Base-by-base conservation (phyloP, 495 filamentous ascomycete genomes). In the Penicillium herquei region DNA sequence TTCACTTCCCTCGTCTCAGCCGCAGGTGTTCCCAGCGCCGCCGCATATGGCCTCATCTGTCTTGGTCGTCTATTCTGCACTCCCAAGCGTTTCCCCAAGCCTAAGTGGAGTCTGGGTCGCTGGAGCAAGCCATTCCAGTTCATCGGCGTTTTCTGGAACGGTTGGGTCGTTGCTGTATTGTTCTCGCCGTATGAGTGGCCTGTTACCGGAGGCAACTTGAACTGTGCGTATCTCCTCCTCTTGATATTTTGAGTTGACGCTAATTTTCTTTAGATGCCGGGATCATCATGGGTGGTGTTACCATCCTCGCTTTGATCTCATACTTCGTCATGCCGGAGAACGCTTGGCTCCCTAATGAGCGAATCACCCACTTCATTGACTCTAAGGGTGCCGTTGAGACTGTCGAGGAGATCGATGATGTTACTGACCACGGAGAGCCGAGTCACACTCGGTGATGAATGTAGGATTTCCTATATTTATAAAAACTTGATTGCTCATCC, bases 1-100 rank as follows among this genome's bases (percentile, higher is more conserved):
- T 83, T 83, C 71, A 79, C 74, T 6, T 81, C 79, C 4, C 75
- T 83, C 4, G 76, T 82, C 58, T 74, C 78, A 26, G 70, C 80
- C 16, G 76, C 76, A 34, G 76, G 76, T 52, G 76, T 78, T 21
- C 76, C 76, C 40, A 80, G 78, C 40, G 79, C 79, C 17, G 79
- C 80, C 0, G 78, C 79, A 5, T 82, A 82, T 56, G 79, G 78
- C 2, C 68, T 82, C 7, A 80, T 82, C 59, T 80, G 78, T 49
- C 74, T 82, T 1, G 80, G 74, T 5, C 74, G 80, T 13, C 65
- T 76, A 9, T 58, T 80, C 43, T 73, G 78, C 41, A 82, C 80
- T 1, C 74, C 71, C 0, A 67, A 73, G 1, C 70, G 68, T 9
- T 78, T 78, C 56, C 76, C 76, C 18, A 78, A 70, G 55, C 76